phyloP scores from a whole-genome alignment of 2,329 filamentous ascomycete genomes.

The Colletotrichum limetticola region DNA sequence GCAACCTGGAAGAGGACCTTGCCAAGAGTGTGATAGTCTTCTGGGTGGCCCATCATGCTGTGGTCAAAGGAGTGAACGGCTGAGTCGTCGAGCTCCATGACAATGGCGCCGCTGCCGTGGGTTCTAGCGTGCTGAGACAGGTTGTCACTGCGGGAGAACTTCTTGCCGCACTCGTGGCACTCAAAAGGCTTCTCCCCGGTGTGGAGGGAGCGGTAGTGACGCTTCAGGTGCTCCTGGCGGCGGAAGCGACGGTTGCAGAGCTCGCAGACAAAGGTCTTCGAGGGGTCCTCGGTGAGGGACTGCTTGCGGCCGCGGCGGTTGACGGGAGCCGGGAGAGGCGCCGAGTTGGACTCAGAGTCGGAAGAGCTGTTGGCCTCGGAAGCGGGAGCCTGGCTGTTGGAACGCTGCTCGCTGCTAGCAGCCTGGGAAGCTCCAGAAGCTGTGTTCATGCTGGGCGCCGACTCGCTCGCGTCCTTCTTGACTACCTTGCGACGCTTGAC shows the following conservation, averaged over 20 bases:
- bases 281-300: constrained; percentile 95
- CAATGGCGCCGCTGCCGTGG: constrained; percentile 88
- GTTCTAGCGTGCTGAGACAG: constrained; percentile 95
- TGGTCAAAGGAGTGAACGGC: constrained; percentile 60
- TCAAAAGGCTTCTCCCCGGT: constrained; percentile 99
- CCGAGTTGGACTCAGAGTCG: constrained; percentile 57
- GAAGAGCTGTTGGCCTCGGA: constrained; percentile 49
- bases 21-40: constrained; percentile 76
- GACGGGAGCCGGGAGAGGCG: constrained; percentile 65
- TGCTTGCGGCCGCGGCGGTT: constrained; percentile 98
- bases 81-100: constrained; percentile 86
- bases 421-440: constrained; percentile 49
- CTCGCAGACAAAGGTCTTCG: constrained; percentile 97
- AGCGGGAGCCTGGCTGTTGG: constrained; percentile 43
- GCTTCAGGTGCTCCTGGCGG: constrained; percentile 97
- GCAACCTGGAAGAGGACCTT: constrained; percentile 86
- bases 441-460: constrained; percentile 55
- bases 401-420: constrained; percentile 47
- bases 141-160: constrained; percentile 98
- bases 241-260: constrained; percentile 97
- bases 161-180: constrained; percentile 98
- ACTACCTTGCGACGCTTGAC: constrained; percentile 66
- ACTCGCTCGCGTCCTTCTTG: constrained; percentile 55
- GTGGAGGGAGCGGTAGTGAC: constrained; percentile 97
- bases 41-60: constrained; percentile 53